Evolutionary conservation across 148 eudicot species (phyloP).

Genomic region (Mesembryanthemum crystallinum): DNA sequence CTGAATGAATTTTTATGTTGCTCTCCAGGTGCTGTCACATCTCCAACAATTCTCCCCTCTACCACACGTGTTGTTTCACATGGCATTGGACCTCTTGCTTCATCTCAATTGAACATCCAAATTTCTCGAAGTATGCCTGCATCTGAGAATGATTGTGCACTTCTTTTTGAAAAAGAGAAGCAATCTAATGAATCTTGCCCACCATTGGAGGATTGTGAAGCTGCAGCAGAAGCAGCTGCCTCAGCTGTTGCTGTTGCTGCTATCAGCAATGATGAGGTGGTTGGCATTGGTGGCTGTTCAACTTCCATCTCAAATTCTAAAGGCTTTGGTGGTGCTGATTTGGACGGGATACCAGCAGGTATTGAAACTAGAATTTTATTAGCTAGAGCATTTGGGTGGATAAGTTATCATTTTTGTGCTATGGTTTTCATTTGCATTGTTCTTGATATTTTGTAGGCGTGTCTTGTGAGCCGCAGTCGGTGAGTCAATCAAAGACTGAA

Average conservation of each 20-base stretch:
- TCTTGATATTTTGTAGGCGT: constrained; percentile 34
- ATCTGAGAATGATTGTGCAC: constrained; percentile 38
- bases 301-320: constrained; percentile 42
- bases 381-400: background rate
- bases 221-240: constrained; percentile 81
- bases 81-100: constrained; percentile 56
- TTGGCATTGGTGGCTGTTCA: constrained; percentile 37
- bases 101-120: constrained; percentile 51
- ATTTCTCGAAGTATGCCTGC: constrained; percentile 40
- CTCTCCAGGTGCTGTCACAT: constrained; percentile 86
- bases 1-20: constrained; percentile 21
- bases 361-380: constrained; percentile 7
- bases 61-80: constrained; percentile 52
- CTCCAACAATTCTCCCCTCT: constrained; percentile 69
- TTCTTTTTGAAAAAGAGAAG: constrained; percentile 60
- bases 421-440: background rate
- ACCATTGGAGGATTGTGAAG: constrained; percentile 64
- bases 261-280: constrained; percentile 68
- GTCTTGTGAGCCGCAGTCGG: constrained; percentile 48
- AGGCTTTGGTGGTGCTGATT: constrained; percentile 39
- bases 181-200: constrained; percentile 41
- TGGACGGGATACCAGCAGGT: constrained; percentile 44
- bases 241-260: constrained; percentile 93
- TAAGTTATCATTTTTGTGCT: background rate
- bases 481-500: constrained; percentile 56